These are phyloP conservation scores for Aspergillus latus DNA, from an alignment of 2,329 filamentous ascomycete genomes.

Conservation along the genomic window DNA sequence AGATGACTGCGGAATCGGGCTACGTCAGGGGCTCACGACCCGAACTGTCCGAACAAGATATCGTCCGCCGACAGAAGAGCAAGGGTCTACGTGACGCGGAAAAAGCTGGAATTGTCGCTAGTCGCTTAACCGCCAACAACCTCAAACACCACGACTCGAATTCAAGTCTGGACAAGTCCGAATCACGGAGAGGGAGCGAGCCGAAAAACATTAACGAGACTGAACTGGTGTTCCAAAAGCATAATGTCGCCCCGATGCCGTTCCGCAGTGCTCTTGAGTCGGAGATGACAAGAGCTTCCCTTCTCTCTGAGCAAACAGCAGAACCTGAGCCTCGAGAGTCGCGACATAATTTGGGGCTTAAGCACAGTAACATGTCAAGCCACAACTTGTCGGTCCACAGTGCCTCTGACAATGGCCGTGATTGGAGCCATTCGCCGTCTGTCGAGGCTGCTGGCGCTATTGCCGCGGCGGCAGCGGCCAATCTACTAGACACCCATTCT, in stretches of 20 bases:
- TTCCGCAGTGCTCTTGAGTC: slow-evolving; percentile 83
- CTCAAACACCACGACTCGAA: slow-evolving; percentile 65
- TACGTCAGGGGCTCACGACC: slow-evolving; percentile 49
- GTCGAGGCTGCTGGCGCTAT: slow-evolving; percentile 39
- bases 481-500: slow-evolving; percentile 40
- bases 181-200: slow-evolving; percentile 41
- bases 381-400: slow-evolving; percentile 51
- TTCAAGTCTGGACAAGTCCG: slow-evolving; percentile 52
- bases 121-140: slow-evolving; percentile 61
- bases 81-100: slow-evolving; percentile 57
- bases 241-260: slow-evolving; percentile 77
- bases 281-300: slow-evolving; percentile 77
- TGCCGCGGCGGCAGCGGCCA: slow-evolving; percentile 41
- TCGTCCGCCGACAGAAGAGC: slow-evolving; percentile 54
- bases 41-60: slow-evolving; percentile 52
- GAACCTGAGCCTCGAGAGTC: slow-evolving; percentile 61
- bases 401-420: slow-evolving; percentile 46
- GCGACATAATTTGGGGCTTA: slow-evolving; percentile 62
- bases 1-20: slow-evolving; percentile 47
- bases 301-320: slow-evolving; percentile 78
- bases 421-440: slow-evolving; percentile 35
- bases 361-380: slow-evolving; percentile 60
- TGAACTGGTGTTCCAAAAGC: slow-evolving; percentile 53
- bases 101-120: slow-evolving; percentile 55
- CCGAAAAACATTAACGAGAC: slow-evolving; percentile 50